These are phyloP conservation scores for Galerina marginata DNA, from an alignment of 768 basidiomycete species.

Conservation along the genomic window DNA sequence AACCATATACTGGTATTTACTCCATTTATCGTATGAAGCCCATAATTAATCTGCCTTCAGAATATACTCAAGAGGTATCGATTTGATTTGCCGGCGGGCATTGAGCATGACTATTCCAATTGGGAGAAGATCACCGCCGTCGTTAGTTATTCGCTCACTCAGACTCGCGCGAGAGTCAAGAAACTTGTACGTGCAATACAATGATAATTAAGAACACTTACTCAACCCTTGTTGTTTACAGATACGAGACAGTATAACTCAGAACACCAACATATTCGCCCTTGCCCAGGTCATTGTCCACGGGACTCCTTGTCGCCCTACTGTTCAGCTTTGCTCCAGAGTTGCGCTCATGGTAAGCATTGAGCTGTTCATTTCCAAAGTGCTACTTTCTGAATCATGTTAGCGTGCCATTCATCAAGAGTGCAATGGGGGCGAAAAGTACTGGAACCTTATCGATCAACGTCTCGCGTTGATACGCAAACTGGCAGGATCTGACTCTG, in stretches of 20 bases:
- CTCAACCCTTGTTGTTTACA: neutral
- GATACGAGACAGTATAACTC: conserved; percentile 10
- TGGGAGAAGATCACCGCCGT: conserved; percentile 11
- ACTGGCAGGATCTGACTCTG: neutral
- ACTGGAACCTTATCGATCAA: conserved; percentile 16
- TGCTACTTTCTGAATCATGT: neutral
- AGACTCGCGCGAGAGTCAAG: conserved; percentile 9
- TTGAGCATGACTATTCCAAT: conserved; percentile 12
- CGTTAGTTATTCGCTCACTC: conserved; percentile 18
- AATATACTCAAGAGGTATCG: conserved; percentile 12
- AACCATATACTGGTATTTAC: conserved; percentile 19
- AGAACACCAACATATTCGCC: conserved; percentile 10
- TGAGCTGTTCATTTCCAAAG: neutral
- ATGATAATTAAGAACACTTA: neutral
- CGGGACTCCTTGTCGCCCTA: conserved; percentile 12
- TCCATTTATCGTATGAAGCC: neutral
- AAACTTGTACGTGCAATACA: neutral
- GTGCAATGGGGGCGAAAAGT: conserved; percentile 16
- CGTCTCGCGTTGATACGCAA: conserved; percentile 15
- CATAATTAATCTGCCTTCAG: conserved; percentile 1
- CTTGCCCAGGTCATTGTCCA: conserved; percentile 15
- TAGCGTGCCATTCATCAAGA: conserved; percentile 12
- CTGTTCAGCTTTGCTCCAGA: conserved; percentile 15
- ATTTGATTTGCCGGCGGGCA: conserved; percentile 13
- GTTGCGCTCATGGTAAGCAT: conserved; percentile 18